These are phyloP conservation scores for Erythrobasidium hasegawianum DNA, from an alignment of 1,284 basidiomycete species.

Conservation along the genomic window DNA sequence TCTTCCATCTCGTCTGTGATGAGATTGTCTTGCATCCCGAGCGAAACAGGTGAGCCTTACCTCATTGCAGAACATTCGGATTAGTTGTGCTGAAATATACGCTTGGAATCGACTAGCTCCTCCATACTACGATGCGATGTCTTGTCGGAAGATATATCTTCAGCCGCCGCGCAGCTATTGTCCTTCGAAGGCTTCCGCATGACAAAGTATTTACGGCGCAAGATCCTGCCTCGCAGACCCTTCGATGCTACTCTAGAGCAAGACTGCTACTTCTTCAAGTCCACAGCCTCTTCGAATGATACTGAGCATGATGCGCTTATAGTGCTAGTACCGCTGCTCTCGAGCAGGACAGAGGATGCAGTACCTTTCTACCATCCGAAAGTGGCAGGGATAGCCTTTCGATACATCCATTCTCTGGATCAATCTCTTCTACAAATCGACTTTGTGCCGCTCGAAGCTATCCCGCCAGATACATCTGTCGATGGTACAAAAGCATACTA, in stretches of 20 bases:
- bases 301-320: conserved; percentile 50
- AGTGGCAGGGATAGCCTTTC: conserved; percentile 68
- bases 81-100: too few species aligned
- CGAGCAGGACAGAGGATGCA: conserved; percentile 45
- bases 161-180: neutral
- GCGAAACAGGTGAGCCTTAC: conserved; percentile 28
- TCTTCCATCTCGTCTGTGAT: conserved; percentile 21
- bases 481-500: conserved; percentile 13
- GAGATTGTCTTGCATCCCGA: conserved; percentile 24
- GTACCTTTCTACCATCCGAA: conserved; percentile 77
- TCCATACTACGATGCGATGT: conserved; percentile 72
- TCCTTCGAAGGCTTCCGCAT: conserved; percentile 48
- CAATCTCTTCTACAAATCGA: conserved; percentile 49
- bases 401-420: conserved; percentile 57
- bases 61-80: neutral
- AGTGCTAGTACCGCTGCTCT: conserved; percentile 60
- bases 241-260: conserved; percentile 67
- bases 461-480: neutral
- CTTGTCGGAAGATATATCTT: conserved; percentile 45
- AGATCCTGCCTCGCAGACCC: conserved; percentile 66
- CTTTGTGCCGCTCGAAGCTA: conserved; percentile 9
- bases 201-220: conserved; percentile 58
- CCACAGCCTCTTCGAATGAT: conserved; percentile 41
- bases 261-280: conserved; percentile 63
- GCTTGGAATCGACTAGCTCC: conserved; percentile 55